Evolutionary conservation across 345 rosid species (phyloP).

Genomic region (Sonneratia alba): DNA sequence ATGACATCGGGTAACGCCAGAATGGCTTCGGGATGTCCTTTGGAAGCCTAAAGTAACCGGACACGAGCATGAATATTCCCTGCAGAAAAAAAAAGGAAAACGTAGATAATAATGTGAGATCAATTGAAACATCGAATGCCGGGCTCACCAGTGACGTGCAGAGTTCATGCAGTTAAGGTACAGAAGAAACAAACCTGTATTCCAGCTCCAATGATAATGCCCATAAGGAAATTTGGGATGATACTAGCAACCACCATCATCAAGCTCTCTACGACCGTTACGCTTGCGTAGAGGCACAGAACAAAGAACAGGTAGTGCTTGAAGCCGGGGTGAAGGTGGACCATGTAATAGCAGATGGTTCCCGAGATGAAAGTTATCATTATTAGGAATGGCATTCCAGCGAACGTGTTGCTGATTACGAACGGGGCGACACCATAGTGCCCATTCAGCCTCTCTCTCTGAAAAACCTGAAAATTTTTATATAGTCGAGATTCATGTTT

Average conservation of each 20-base stretch:
- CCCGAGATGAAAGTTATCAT: conserved; percentile 73
- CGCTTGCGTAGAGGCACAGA: conserved; percentile 81
- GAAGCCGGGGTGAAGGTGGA: conserved; percentile 76
- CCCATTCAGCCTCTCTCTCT: conserved; percentile 91
- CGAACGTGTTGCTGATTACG: conserved; percentile 72
- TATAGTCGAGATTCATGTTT: background rate
- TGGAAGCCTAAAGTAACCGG: conserved; percentile 92
- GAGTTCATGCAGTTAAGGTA: background rate
- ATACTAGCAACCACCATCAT: conserved; percentile 93
- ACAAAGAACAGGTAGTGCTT: conserved; percentile 74
- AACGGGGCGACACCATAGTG: conserved; percentile 87
- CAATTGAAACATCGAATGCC: background rate
- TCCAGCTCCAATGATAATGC: conserved; percentile 95
- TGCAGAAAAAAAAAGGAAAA: conserved; percentile 7
- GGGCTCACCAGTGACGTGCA: no score
- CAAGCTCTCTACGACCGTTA: conserved; percentile 91
- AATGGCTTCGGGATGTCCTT: conserved; percentile 81
- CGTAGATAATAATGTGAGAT: background rate
- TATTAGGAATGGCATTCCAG: conserved; percentile 81
- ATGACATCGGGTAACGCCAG: conserved; percentile 97
- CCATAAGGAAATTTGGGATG: conserved; percentile 97
- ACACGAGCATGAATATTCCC: conserved; percentile 95
- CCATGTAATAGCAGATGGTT: conserved; percentile 90
- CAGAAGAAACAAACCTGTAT: conserved; percentile 42
- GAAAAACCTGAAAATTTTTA: conserved; percentile 54